phyloP scores from a whole-genome alignment of 345 rosid species.

The Gossypium turneri region DNA sequence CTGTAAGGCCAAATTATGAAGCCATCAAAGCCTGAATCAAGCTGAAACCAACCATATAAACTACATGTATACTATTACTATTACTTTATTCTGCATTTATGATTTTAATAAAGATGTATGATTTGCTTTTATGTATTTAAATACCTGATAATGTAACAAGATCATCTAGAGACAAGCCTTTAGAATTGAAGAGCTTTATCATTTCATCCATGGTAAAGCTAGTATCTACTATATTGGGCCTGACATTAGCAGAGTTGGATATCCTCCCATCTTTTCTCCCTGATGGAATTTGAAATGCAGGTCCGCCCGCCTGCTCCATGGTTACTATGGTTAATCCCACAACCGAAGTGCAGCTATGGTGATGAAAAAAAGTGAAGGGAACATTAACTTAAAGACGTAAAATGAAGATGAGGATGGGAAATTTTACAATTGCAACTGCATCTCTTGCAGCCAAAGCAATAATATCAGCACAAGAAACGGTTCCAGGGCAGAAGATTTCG shows the following conservation, averaged over 20 bases:
- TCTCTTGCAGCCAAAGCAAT: slow-evolving; percentile 76
- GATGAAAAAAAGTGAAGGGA: background rate
- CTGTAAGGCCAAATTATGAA: slow-evolving; percentile 2
- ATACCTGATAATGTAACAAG: background rate
- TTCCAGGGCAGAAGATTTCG: slow-evolving; percentile 62
- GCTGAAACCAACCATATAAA: no score
- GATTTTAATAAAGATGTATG: background rate
- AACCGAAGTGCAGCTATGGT: background rate
- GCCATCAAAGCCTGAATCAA: background rate
- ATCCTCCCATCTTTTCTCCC: slow-evolving; percentile 68
- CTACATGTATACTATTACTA: no score
- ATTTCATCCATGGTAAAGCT: slow-evolving; percentile 10
- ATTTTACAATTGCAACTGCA: slow-evolving; percentile 60
- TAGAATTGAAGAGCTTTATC: slow-evolving; percentile 2
- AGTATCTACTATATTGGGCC: slow-evolving; percentile 11
- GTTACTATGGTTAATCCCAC: slow-evolving; percentile 1
- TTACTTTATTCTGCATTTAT: no score
- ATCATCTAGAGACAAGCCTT: slow-evolving; percentile 12
- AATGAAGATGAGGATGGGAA: background rate
- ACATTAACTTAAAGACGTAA: background rate
- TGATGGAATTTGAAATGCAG: slow-evolving; percentile 47
- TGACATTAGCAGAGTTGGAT: slow-evolving; percentile 39
- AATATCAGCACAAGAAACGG: slow-evolving; percentile 70
- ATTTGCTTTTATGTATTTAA: background rate
- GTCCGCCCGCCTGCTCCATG: slow-evolving; percentile 61